Conservation (phyloP, 2,329 filamentous ascomycete species). For the Sporothrix luriei region DNA sequence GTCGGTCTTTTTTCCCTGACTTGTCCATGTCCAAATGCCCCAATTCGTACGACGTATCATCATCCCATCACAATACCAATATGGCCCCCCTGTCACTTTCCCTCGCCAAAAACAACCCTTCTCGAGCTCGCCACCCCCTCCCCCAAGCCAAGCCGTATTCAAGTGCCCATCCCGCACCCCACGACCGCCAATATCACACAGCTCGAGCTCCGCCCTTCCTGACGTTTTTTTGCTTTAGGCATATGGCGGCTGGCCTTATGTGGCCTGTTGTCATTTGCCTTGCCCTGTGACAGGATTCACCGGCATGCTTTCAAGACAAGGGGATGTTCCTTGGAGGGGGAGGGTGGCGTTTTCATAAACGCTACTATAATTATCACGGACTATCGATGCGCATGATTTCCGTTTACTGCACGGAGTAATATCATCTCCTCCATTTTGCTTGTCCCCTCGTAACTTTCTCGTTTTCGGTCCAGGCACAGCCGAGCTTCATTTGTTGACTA, state of each 20-base stretch:
- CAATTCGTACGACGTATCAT: conserved; percentile 14
- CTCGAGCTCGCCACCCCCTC: conserved; percentile 16
- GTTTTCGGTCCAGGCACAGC: conserved; percentile 7
- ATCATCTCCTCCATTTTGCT: background rate
- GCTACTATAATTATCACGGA: conserved; percentile 21
- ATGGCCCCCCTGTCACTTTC: conserved; percentile 1
- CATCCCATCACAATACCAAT: conserved; percentile 19
- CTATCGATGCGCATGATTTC: background rate
- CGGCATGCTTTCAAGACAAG: background rate
- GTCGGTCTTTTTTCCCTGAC: background rate
- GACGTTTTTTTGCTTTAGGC: conserved; percentile 10
- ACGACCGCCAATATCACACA: background rate
- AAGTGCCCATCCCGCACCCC: background rate
- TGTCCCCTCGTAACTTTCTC: background rate
- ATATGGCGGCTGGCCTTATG: conserved; percentile 31
- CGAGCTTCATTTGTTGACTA: background rate
- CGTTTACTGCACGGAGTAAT: background rate
- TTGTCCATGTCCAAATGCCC: background rate
- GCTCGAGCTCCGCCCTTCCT: conserved; percentile 14
- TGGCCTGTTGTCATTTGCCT: background rate
- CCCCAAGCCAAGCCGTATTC: background rate
- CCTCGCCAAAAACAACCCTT: background rate
- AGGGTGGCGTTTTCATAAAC: background rate
- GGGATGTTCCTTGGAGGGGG: background rate
- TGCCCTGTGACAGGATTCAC: conserved; percentile 25